Base-by-base conservation (phyloP, 352 stramenopile species). In the Hyaloperonospora arabidopsidis region DNA sequence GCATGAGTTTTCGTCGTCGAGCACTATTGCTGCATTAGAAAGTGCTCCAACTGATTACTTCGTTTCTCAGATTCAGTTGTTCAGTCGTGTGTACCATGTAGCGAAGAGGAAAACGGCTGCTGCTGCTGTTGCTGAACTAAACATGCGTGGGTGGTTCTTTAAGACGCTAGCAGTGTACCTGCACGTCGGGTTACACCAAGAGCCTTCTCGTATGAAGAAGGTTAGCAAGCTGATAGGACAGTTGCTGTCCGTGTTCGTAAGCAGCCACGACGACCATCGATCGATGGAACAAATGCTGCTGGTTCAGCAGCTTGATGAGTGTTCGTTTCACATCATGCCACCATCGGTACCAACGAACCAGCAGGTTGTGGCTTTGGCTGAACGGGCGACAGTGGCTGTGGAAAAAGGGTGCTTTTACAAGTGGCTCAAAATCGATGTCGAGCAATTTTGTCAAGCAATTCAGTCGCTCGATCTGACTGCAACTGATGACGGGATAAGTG, bases 71-170 rank as follows among this genome's bases (percentile, higher is more conserved):
- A 63, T 87, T 8, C 57, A 82, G 51, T 65, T 87, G 12, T 89
- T 89, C 49, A 65, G 59, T 29, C 63, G 61, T 21, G 57, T 81
- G 4, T 79, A 72, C 45, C 62, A 70, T 44, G 63, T 84, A 10
- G 45, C 54, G n/a, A 70, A 59, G 23, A 66, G 75, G 45, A 76
- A 63, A 17, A 65, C 58, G 32, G 52, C 69, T 13, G 59, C 61
- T 45, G 60, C 70, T 40, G 64, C 55, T 8, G 73, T 83, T 56
- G 68, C 74, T 12, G 71, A 85, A 32, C 52, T 93, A 10, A 84
- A 87, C 48, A 87, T 89, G 76, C 79, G 79, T 15, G 80, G 79
- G 8, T 93, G 83, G 83, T 87, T 91, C 40, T 86, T 89, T 53
- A 89, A 93, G 57, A 76, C 70, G 2, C 61, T 91, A 1, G 74